phyloP scores from a whole-genome alignment of 768 basidiomycete species.

The Panellus pusillus region DNA sequence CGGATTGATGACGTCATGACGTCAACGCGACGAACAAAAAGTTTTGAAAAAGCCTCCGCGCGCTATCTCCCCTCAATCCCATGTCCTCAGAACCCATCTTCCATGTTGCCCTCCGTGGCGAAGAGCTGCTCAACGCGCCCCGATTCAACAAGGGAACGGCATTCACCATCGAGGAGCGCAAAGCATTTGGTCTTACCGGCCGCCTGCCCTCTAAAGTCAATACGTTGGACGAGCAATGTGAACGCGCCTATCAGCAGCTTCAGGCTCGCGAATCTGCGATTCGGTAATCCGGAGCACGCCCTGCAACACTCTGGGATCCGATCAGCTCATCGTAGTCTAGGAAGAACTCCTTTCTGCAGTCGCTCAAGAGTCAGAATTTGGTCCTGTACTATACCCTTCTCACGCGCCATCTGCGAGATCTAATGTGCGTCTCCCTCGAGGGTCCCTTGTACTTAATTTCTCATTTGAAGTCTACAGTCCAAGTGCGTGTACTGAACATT shows the following conservation, averaged over 20 bases:
- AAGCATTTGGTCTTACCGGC: conserved; percentile 61
- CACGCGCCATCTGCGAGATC: conserved; percentile 55
- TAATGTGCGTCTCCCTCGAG: conserved; percentile 34
- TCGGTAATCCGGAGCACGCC: neutral
- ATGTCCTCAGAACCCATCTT: conserved; percentile 21
- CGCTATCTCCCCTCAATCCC: no score
- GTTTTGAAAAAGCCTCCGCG: no score
- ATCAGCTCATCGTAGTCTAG: conserved; percentile 27
- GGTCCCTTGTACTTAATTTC: neutral
- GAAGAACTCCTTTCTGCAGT: conserved; percentile 79
- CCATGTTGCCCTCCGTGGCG: conserved; percentile 59
- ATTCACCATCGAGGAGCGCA: conserved; percentile 68
- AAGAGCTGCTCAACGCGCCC: conserved; percentile 61
- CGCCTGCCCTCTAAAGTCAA: conserved; percentile 53
- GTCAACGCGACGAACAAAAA: no score
- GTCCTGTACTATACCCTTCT: conserved; percentile 77
- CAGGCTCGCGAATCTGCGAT: conserved; percentile 33
- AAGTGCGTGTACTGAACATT: neutral
- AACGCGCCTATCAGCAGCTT: conserved; percentile 71
- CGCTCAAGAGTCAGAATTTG: conserved; percentile 78
- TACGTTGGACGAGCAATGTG: conserved; percentile 74
- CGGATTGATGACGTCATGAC: no score
- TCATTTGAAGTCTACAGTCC: neutral
- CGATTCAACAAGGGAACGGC: conserved; percentile 81
- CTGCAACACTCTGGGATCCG: neutral